A percentile compares a stretch with the other conserved stretches of the same genome.
Evolutionary conservation across 2,329 filamentous ascomycete species (phyloP).

Genomic region (Alternaria arborescens): DNA sequence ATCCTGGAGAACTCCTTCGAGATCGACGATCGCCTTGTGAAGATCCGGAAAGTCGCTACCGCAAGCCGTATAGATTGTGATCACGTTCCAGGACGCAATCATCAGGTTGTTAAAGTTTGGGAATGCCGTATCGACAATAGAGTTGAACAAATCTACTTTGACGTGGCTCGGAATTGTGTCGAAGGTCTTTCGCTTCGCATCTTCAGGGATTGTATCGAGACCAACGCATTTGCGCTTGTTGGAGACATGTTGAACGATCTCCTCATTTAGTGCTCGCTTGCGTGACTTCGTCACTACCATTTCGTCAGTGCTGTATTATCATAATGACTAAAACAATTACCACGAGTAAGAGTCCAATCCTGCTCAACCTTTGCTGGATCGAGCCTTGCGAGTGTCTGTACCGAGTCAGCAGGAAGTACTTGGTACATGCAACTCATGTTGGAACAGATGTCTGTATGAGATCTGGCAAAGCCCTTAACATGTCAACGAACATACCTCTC

Average conservation of each 20-base stretch:
- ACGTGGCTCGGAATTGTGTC: slow-evolving; percentile 30
- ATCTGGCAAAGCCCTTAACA: neutral
- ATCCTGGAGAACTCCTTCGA: slow-evolving; percentile 39
- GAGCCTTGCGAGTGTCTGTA: slow-evolving; percentile 29
- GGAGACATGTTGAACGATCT: slow-evolving; percentile 29
- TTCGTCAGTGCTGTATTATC: neutral
- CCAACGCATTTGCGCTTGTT: slow-evolving; percentile 39
- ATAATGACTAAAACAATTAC: slow-evolving; percentile 7
- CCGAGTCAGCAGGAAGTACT: neutral
- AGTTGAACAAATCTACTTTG: slow-evolving; percentile 42
- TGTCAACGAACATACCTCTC: slow-evolving; percentile 31
- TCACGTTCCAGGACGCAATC: slow-evolving; percentile 44
- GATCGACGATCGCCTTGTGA: slow-evolving; percentile 33
- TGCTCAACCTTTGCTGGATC: slow-evolving; percentile 12
- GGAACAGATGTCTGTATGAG: neutral
- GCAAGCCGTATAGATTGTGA: slow-evolving; percentile 36
- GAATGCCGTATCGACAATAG: slow-evolving; percentile 34
- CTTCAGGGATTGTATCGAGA: slow-evolving; percentile 33
- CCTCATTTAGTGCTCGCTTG: slow-evolving; percentile 22
- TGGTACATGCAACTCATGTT: neutral
- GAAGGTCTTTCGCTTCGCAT: slow-evolving; percentile 33
- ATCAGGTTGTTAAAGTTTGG: slow-evolving; percentile 44
- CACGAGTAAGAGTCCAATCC: neutral
- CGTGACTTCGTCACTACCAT: slow-evolving; percentile 3
- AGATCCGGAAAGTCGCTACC: slow-evolving; percentile 40